Evolutionary conservation across 2,329 filamentous ascomycete species (phyloP).

Genomic region (Colletotrichum horii): DNA sequence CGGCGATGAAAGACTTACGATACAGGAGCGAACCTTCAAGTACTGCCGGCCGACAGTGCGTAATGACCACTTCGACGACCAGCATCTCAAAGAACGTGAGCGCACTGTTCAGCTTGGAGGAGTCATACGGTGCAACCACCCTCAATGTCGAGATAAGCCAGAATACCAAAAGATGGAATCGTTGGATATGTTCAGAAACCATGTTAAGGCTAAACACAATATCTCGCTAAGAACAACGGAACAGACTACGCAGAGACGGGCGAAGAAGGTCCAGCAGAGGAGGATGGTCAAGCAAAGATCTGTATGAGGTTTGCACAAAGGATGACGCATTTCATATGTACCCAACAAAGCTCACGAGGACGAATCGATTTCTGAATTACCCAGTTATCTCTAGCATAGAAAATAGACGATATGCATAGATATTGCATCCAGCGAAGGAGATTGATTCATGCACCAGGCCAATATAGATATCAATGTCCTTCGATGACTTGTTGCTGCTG

Average conservation of each 20-base stretch:
- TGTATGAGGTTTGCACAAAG: not conserved
- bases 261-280: not conserved
- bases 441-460: no score
- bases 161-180: not conserved
- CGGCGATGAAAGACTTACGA: slow-evolving; percentile 15
- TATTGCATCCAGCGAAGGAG: no score
- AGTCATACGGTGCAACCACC: slow-evolving; percentile 21
- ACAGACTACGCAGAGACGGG: not conserved
- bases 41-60: slow-evolving; percentile 19
- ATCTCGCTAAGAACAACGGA: not conserved
- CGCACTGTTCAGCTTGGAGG: slow-evolving; percentile 12
- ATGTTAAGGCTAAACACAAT: not conserved
- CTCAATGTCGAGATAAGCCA: slow-evolving; percentile 13
- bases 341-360: not conserved
- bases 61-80: slow-evolving; percentile 28
- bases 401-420: no score
- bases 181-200: not conserved
- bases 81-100: slow-evolving; percentile 23
- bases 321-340: not conserved
- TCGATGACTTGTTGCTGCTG: no score
- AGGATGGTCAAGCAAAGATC: not conserved
- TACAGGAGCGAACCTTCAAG: slow-evolving; percentile 20
- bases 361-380: no score
- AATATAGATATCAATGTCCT: no score
- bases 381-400: no score